Conservation (phyloP, 2,329 filamentous ascomycete species). For the Colletotrichum echinochloae region DNA sequence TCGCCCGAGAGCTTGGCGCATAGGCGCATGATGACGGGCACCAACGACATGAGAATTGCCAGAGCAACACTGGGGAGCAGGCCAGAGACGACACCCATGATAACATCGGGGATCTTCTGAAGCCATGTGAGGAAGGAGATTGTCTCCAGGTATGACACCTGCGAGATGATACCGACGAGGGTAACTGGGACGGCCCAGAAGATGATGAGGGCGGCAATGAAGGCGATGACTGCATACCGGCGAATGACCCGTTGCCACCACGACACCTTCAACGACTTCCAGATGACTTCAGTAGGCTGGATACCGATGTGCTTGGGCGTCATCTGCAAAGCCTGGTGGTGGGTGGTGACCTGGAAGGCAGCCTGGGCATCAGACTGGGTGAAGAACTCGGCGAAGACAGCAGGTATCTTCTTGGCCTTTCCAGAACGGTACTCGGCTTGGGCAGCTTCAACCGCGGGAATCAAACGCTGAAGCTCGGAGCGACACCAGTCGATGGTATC, state of each 20-base stretch:
- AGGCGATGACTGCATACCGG: constrained; percentile 74
- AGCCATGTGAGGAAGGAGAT: constrained; percentile 80
- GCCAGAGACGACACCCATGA: constrained; percentile 86
- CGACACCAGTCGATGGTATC: constrained; percentile 95
- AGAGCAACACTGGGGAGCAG: constrained; percentile 84
- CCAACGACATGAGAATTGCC: constrained; percentile 85
- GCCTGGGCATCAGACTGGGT: constrained; percentile 85
- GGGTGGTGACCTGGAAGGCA: constrained; percentile 87
- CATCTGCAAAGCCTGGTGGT: constrained; percentile 90
- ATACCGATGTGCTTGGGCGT: constrained; percentile 86
- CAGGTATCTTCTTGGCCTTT: constrained; percentile 74
- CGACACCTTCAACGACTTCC: constrained; percentile 84
- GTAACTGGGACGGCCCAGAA: constrained; percentile 87
- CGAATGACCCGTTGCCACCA: constrained; percentile 89
- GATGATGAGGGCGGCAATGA: constrained; percentile 82
- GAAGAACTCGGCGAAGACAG: constrained; percentile 92
- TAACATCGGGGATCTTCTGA: constrained; percentile 72
- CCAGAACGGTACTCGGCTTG: constrained; percentile 76
- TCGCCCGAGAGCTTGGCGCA: constrained; percentile 85
- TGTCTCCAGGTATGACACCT: constrained; percentile 76
- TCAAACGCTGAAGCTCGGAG: constrained; percentile 76
- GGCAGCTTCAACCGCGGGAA: constrained; percentile 74
- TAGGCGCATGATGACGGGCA: constrained; percentile 82
- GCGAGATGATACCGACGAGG: constrained; percentile 86
- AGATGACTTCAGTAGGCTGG: constrained; percentile 85